Evolutionary conservation across 495 filamentous ascomycete genomes (phyloP).

Genomic region (Penicillium ochrochloron): DNA sequence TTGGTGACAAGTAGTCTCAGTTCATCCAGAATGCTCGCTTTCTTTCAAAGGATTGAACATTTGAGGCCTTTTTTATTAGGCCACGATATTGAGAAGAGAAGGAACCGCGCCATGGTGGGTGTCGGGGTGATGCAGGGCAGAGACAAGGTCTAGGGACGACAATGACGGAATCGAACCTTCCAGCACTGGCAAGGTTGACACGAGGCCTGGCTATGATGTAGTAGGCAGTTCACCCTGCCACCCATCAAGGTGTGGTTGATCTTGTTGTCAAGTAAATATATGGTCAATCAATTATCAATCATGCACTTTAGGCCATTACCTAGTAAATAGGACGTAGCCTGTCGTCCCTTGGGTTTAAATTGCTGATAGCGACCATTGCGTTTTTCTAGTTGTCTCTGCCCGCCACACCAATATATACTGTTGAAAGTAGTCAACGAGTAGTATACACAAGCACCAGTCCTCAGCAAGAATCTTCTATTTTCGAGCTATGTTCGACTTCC

Average conservation of each 20-base stretch:
- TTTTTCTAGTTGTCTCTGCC: not conserved
- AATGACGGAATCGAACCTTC: slow-evolving; percentile 39
- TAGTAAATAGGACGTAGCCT: not conserved
- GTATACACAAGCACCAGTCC: not conserved
- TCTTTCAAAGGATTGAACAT: not conserved
- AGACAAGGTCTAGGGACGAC: slow-evolving; percentile 16
- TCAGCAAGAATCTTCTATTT: not conserved
- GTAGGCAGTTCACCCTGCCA: slow-evolving; percentile 12
- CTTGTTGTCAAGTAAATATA: not conserved
- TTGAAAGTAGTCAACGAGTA: not conserved
- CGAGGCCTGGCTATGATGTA: slow-evolving; percentile 24
- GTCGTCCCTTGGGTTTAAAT: not conserved
- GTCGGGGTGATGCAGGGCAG: slow-evolving; percentile 8
- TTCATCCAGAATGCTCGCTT: not conserved
- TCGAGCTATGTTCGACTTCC: not conserved
- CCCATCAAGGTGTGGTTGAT: not conserved
- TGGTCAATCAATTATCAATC: not conserved
- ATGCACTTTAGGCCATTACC: not conserved
- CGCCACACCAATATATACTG: not conserved
- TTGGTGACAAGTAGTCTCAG: not conserved
- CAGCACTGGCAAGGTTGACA: slow-evolving; percentile 20
- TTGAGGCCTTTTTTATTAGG: not conserved
- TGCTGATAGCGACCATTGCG: not conserved
- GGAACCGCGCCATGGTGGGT: not conserved
- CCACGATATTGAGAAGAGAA: not conserved